phyloP scores from a whole-genome alignment of 1,139 yeast genomes.

The Keqinozyma sinolaborantium region DNA sequence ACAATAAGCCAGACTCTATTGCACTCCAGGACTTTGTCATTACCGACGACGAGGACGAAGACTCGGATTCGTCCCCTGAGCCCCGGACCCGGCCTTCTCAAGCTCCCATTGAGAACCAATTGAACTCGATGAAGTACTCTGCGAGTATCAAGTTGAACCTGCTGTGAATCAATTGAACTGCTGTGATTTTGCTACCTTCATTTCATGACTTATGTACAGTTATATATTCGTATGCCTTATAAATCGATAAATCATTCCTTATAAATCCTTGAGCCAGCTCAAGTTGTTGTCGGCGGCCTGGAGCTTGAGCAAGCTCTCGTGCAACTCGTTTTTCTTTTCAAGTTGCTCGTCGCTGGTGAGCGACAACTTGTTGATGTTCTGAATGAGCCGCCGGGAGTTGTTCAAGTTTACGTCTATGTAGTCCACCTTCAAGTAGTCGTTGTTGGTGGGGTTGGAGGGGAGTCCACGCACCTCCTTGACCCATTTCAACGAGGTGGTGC shows the following conservation, averaged over 20 bases:
- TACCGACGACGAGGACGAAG: conserved; percentile 20
- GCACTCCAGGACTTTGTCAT: conserved; percentile 23
- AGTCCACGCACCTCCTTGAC: conserved; percentile 32
- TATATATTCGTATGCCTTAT: neutral
- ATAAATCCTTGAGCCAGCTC: conserved; percentile 22
- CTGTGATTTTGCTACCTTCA: too few relatives aligned
- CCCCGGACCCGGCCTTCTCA: neutral
- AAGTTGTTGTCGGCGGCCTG: conserved; percentile 23
- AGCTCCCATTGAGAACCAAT: conserved; percentile 4
- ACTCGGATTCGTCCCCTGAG: conserved; percentile 1
- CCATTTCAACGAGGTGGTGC: conserved; percentile 20
- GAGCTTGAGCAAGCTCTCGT: conserved; percentile 25
- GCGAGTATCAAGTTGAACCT: conserved; percentile 4
- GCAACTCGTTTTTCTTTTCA: conserved; percentile 18
- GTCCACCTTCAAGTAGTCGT: conserved; percentile 39
- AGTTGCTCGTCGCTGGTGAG: conserved; percentile 17
- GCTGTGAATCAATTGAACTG: neutral
- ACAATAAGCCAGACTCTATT: conserved; percentile 16
- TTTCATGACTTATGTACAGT: too few relatives aligned
- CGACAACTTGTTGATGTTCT: conserved; percentile 24
- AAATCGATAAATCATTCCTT: neutral
- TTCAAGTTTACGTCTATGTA: conserved; percentile 44
- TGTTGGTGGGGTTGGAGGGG: conserved; percentile 34
- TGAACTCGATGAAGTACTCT: conserved; percentile 7
- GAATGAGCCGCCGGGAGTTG: conserved; percentile 39